phyloP scores from a whole-genome alignment of 495 filamentous ascomycete genomes.

The Parathielavia hyrcaniae region DNA sequence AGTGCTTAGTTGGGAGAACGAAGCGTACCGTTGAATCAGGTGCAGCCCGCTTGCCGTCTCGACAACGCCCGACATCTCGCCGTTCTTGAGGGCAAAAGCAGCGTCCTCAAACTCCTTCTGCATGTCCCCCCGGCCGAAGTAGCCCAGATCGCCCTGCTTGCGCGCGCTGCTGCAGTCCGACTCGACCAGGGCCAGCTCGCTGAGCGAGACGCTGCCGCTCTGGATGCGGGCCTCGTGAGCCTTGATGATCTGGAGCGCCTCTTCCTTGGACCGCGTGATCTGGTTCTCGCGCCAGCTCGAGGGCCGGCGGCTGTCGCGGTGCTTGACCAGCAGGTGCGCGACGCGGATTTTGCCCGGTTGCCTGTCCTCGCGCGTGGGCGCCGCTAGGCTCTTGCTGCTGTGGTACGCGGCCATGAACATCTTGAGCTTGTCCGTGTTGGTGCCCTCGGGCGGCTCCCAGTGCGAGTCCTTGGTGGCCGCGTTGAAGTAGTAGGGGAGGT shows the following conservation, averaged over 20 bases:
- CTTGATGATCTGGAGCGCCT: constrained; percentile 70
- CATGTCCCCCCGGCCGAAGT: constrained; percentile 91
- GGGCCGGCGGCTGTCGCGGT: constrained; percentile 75
- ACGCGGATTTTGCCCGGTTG: constrained; percentile 78
- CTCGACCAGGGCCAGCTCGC: constrained; percentile 77
- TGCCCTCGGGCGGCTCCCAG: constrained; percentile 86
- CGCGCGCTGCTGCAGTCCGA: constrained; percentile 92
- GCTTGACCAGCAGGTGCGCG: constrained; percentile 89
- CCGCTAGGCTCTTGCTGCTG: constrained; percentile 28
- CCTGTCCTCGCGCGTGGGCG: constrained; percentile 39
- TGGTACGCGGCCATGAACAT: constrained; percentile 84
- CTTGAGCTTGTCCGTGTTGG: constrained; percentile 86
- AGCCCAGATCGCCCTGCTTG: constrained; percentile 91
- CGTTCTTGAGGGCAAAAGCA: constrained; percentile 76
- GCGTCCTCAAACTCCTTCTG: constrained; percentile 98
- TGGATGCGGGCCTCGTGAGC: constrained; percentile 68
- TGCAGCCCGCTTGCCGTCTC: constrained; percentile 93
- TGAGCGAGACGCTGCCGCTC: constrained; percentile 57
- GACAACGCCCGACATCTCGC: constrained; percentile 76
- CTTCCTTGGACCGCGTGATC: constrained; percentile 81
- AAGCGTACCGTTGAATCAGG: constrained; percentile 81
- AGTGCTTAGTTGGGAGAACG: not conserved
- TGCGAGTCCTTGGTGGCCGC: constrained; percentile 69
- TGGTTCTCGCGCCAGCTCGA: constrained; percentile 82
- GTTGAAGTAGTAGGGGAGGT: constrained; percentile 98